Evolutionary conservation across 2,329 filamentous ascomycete genomes (phyloP), one percentile per base, ranked within the genome.

Genomic region (Pyricularia sp.): DNA sequence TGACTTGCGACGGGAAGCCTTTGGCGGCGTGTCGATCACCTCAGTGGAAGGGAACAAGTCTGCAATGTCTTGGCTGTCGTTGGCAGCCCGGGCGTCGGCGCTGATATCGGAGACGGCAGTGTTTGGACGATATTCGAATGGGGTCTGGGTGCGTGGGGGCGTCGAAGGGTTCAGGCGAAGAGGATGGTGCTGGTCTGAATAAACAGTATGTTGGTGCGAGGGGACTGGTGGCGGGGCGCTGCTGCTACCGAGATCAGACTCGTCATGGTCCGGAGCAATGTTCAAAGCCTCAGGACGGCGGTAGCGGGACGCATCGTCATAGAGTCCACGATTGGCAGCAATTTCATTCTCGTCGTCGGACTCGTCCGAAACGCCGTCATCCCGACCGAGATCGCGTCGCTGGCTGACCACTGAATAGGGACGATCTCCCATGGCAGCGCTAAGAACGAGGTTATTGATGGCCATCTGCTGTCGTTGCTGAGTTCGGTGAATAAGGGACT

Each of bases 401-500:
- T 84, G 82, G 69, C 74, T 74, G 50, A 87, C 72, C 7, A 81
- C 78, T 66, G 84, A 79, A 75, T 88, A 87, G 36, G 79, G 74
- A 66, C 74, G 76, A 68, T 77, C 77, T 69, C 77, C 75, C 28
- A 75, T 73, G 23, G 73, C 73, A 67, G 78, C 79, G 17, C 77
- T 75, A 5, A 71, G 67, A 20, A 73, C 67, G 68, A 70, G 67
- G 31, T 78, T 78, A 70, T 79, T 78, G 69, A 81, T 73, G 64
- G 79, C 79, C 61, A 80, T 80, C 71, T 82, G 81, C 71, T 82
- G 81, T n/a, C 83, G 81, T 72, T 86, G 80, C 70, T 86, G 83
- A 2, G 85, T 87, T 72, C 84, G 82, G 67, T 79, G 81, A 73
- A 85, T 80, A 61, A 86, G 80, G 2, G 84, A 85, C 58, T 87